phyloP scores from a whole-genome alignment of 768 basidiomycete genomes.

The Gelatoporia subvermispora region DNA sequence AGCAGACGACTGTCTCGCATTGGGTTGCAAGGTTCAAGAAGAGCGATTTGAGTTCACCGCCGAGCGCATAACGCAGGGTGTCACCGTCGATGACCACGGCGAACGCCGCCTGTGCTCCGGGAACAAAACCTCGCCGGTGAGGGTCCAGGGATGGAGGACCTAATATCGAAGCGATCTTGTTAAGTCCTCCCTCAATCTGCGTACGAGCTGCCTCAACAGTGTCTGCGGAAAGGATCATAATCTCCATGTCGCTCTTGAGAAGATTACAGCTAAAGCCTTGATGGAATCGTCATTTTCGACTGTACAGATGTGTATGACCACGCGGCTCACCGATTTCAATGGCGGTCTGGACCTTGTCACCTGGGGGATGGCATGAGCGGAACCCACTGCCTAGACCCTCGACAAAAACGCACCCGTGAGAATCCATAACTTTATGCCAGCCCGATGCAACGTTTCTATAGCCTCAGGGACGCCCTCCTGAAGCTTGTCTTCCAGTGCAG shows the following conservation, averaged over 20 bases:
- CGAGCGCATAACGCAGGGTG: slow-evolving; percentile 78
- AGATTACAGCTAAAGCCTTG: slow-evolving; percentile 87
- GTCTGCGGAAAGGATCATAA: slow-evolving; percentile 94
- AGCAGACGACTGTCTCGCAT: slow-evolving; percentile 97
- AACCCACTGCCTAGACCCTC: not conserved
- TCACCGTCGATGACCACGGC: slow-evolving; percentile 97
- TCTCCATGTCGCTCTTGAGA: slow-evolving; percentile 89
- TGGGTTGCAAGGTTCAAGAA: slow-evolving; percentile 93
- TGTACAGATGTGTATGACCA: no score
- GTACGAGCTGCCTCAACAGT: slow-evolving; percentile 66
- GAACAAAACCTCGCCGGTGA: slow-evolving; percentile 59
- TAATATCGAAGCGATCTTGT: slow-evolving; percentile 86
- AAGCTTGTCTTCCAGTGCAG: slow-evolving; percentile 94
- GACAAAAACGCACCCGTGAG: slow-evolving; percentile 61
- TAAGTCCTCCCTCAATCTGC: slow-evolving; percentile 88
- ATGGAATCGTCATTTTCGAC: not conserved
- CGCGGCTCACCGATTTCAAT: slow-evolving; percentile 76
- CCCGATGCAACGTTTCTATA: slow-evolving; percentile 84
- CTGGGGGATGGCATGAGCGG: slow-evolving; percentile 29
- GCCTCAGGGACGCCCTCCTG: slow-evolving; percentile 97
- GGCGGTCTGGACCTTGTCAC: slow-evolving; percentile 96
- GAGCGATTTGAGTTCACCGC: slow-evolving; percentile 69
- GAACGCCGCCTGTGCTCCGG: slow-evolving; percentile 67
- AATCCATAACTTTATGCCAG: slow-evolving; percentile 98
- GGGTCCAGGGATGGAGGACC: slow-evolving; percentile 68